Base-by-base conservation (phyloP, 352 stramenopile genomes). In the Thalassiosira sp. region DNA sequence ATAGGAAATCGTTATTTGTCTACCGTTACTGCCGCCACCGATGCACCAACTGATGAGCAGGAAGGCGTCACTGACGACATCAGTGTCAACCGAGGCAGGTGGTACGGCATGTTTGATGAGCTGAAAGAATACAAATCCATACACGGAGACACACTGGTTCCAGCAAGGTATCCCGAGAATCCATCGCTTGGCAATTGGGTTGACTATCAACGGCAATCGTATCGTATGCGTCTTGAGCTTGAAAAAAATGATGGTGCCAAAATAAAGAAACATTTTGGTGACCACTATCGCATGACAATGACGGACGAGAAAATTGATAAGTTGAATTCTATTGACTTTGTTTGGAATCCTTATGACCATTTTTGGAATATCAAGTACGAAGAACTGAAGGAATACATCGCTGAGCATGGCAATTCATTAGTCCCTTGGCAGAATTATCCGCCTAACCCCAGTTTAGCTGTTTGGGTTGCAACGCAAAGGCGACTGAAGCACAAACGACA, bases 131-230 rank as follows among this genome's bases (percentile, higher is more conserved):
- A 84, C 35, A 82, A 82, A 62, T 56, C 60, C 31, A 59, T 45
- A 40, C 56, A 81, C 27, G 74, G 79, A 10, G 51, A 87, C 28
- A 81, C 68, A 5, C 53, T 79, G 8, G 79, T 87, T 7, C 79
- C 74, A 16, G 25, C 28, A 28, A 37, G 3, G 31, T 37, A 10
- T 37, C 31, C 31, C 1, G 54, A 71, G 24, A 86, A 88, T 77
- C 65, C 63, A 35, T 49, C 61, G 42, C 70, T 91, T 24, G 76
- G 72, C 11, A 81, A 79, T 61, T 91, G 85, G 85, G 79, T 91
- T 7, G 77, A 75, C 33, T 81, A 75, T n/a, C 72, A 86, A 64
- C 66, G 75, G 33, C 67, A 82, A 53, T 37, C 22, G 25, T 82
- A 82, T 58, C 16, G 62, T 57, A 68, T 73, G 52, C 70, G 68